A percentile compares a stretch with the other conserved stretches of the same genome.
These are phyloP conservation scores for Euptelea pleiosperma DNA, from an alignment of 164 flowering plant genomes.

Conservation along the genomic window DNA sequence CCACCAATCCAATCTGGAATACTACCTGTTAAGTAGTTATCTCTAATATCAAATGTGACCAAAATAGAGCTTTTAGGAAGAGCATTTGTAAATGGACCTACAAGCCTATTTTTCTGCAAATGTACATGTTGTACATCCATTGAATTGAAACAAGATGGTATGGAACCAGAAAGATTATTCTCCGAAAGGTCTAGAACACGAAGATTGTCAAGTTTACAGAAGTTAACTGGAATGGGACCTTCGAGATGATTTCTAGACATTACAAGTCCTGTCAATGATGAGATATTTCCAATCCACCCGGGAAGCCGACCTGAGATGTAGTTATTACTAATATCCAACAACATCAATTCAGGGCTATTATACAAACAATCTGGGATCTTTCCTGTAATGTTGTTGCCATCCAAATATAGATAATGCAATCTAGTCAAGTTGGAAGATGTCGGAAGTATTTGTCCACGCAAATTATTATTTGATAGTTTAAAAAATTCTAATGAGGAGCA, in stretches of 20 bases:
- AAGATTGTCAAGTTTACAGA: background rate
- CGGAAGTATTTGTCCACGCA: constrained; percentile 7
- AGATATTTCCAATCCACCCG: background rate
- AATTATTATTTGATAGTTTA: constrained; percentile 7
- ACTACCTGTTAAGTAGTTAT: constrained; percentile 2
- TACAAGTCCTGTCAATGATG: background rate
- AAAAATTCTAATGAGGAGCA: background rate
- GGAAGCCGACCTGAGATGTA: background rate
- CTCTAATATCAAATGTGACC: no score
- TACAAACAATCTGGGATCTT: background rate
- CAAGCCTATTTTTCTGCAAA: no score
- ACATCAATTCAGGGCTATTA: background rate
- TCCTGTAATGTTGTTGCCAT: constrained; percentile 4
- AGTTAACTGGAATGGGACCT: background rate
- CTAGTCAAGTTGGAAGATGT: background rate
- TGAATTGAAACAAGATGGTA: constrained; percentile 2
- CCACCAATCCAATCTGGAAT: constrained; percentile 4
- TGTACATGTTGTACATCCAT: background rate
- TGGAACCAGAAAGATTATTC: background rate
- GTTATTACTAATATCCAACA: constrained; percentile 4
- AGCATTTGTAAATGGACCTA: no score
- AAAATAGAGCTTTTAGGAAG: no score
- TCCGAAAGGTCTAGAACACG: background rate
- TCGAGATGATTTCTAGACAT: background rate
- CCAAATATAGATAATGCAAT: background rate